phyloP scores from a whole-genome alignment of 2,329 filamentous ascomycete genomes.

The Colletotrichum ledebouriae region DNA sequence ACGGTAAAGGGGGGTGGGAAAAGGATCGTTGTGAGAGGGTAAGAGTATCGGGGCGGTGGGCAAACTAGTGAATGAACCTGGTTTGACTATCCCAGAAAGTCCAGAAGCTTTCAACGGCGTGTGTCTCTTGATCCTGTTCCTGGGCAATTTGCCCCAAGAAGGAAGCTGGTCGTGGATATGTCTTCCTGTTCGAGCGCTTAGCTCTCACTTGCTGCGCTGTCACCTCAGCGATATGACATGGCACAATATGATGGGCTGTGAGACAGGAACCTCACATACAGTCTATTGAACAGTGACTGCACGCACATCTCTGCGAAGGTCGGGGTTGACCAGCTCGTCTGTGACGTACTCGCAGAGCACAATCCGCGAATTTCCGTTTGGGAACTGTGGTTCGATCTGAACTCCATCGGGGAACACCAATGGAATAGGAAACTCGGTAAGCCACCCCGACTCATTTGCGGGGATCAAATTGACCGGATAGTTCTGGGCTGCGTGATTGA shows the following conservation, averaged over 20 bases:
- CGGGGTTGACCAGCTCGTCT: neutral
- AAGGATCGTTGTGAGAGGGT: conserved; percentile 15
- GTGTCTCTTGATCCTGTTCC: neutral
- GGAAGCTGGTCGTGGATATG: neutral
- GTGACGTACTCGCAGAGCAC: neutral
- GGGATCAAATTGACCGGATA: neutral
- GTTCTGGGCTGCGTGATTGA: neutral
- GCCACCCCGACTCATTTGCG: neutral
- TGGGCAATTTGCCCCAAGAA: neutral
- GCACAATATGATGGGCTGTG: neutral
- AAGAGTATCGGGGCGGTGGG: conserved; percentile 12
- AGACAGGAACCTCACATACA: too few species aligned
- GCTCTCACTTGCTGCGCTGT: conserved; percentile 7
- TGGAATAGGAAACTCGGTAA: conserved; percentile 23
- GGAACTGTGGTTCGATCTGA: neutral
- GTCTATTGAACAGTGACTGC: too few species aligned
- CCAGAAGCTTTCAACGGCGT: conserved; percentile 6
- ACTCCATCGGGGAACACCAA: neutral
- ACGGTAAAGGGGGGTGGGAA: neutral
- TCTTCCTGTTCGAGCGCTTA: conserved; percentile 19
- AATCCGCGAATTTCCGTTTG: neutral
- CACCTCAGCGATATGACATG: conserved; percentile 23
- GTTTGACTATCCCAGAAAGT: neutral
- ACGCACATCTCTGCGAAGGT: neutral
- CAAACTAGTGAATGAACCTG: conserved; percentile 18